Evolutionary conservation across 371 early-diverging fungal genomes (phyloP), one percentile per base, ranked within the genome.

Genomic region (Fennellomyces sp.): DNA sequence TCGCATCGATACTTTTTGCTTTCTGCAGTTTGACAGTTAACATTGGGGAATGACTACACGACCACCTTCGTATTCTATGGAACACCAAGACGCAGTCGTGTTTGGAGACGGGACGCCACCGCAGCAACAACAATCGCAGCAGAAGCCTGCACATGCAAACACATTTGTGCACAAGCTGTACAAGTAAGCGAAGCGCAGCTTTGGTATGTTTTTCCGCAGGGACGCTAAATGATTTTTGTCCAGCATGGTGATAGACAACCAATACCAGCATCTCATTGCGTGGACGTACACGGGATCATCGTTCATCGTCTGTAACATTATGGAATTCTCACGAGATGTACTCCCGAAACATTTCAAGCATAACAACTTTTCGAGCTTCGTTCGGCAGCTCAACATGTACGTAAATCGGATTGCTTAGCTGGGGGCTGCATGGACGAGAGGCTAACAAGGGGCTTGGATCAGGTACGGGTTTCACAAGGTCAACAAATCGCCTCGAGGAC

Each of bases 381-480:
- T 95, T 21, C 76, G 95, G 49, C 96, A 96, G 69, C 77, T 94
- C 25, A 95, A 96, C 65, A 92, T 88, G 88, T 90, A 89, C 69
- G 75, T 61, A 13, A 29, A 23, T 26, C 19, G n/a, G 42, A 10
- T n/a, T n/a, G n/a, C n/a, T n/a, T n/a, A n/a, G n/a, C n/a, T n/a
- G n/a, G n/a, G n/a, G n/a, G n/a, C n/a, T n/a, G n/a, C n/a, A n/a
- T n/a, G n/a, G n/a, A n/a, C n/a, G n/a, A n/a, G n/a, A n/a, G n/a
- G n/a, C n/a, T n/a, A n/a, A n/a, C n/a, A n/a, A n/a, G n/a, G n/a
- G n/a, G n/a, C n/a, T n/a, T n/a, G n/a, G 45, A 21, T 45, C 45
- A 88, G 89, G 89, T 89, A 92, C 63, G 94, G 93, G 3, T 94
- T 94, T 70, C 92, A 92, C 81, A 94, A 94, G 66, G 87, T 92